Percentiles rank a stretch among this genome's conserved stretches.
phyloP scores from a whole-genome alignment of 768 basidiomycete genomes.

The Leccinum boreale region DNA sequence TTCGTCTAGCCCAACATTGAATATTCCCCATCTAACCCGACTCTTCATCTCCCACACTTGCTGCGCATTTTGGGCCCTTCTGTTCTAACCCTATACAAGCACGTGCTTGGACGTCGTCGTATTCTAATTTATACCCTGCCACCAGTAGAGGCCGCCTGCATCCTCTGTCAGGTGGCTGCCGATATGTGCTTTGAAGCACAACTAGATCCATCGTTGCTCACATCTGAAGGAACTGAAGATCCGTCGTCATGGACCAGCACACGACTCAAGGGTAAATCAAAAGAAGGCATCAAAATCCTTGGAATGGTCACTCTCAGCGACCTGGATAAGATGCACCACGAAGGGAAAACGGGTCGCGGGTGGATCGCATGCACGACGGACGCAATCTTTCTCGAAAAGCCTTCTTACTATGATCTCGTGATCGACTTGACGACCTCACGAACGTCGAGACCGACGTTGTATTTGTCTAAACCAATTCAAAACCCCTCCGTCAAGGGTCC shows the following conservation, averaged over 20 bases:
- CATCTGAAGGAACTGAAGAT: conserved; percentile 19
- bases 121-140: conserved; percentile 80
- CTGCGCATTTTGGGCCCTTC: conserved; percentile 78
- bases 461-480: conserved; percentile 49
- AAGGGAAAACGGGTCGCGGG: conserved; percentile 58
- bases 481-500: conserved; percentile 37
- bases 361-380: conserved; percentile 91
- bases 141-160: conserved; percentile 75
- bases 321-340: conserved; percentile 55
- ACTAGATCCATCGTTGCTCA: conserved; percentile 22
- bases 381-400: conserved; percentile 79
- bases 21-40: conserved; percentile 43
- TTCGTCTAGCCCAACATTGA: conserved; percentile 21
- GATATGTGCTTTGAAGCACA: conserved; percentile 59
- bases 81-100: conserved; percentile 73
- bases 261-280: conserved; percentile 38
- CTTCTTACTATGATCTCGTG: conserved; percentile 73
- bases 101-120: conserved; percentile 68
- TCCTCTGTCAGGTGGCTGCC: conserved; percentile 59
- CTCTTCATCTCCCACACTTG: conserved; percentile 70
- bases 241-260: conserved; percentile 31
- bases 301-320: conserved; percentile 81
- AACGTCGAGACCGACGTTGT: conserved; percentile 63
- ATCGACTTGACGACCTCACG: conserved; percentile 74
- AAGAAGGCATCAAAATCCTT: conserved; percentile 60